Evolutionary conservation across 257 asterid genomes (phyloP), one percentile per base, ranked within the genome.

Genomic region (Solanum appendiculatum): DNA sequence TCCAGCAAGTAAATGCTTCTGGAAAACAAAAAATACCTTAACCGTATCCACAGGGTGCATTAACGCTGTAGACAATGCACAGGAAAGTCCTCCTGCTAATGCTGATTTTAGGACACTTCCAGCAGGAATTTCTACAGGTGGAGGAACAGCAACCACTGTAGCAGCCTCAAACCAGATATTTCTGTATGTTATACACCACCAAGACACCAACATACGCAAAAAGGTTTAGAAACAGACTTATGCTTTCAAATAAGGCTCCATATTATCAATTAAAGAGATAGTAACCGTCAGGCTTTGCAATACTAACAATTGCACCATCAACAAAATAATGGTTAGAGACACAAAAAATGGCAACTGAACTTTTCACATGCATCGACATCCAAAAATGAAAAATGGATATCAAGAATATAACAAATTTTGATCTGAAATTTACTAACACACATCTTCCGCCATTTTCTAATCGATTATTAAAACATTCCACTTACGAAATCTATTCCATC

Each of bases 161-260:
- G 99, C 99, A 86, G 99, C 98, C 93, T 97, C 99, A 90, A 97
- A 97, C 99, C 99, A 97, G 88, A 97, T 95, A 89, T 95, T 94
- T 91, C 99, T 97, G 92, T 73, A 85, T 78, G 29, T 75, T 39
- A 3, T 6, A 75, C 31, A 75, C 58, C 82, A 73, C 33, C 51
- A 37, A 37, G 31, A 75, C 83, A 40, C 83, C 83, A 75, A 75
- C 85, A 81, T 81, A 64, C 64, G 25, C 69, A 48, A 46, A 46
- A 29, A 46, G n/a, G 16, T 81, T 81, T 48, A 81, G 31, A 81
- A 81, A 81, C 29, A 10, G 27, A 81, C 18, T 48, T 14, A 18
- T 46, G 85, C 12, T 23, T 80, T 80, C 42, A 46, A 80, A 16
- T 48, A 29, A 48, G 68, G 40, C 68, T 80, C 42, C 85, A 46